phyloP scores from a whole-genome alignment of 2,329 filamentous ascomycete genomes.

The Hypoxylon sp. region DNA sequence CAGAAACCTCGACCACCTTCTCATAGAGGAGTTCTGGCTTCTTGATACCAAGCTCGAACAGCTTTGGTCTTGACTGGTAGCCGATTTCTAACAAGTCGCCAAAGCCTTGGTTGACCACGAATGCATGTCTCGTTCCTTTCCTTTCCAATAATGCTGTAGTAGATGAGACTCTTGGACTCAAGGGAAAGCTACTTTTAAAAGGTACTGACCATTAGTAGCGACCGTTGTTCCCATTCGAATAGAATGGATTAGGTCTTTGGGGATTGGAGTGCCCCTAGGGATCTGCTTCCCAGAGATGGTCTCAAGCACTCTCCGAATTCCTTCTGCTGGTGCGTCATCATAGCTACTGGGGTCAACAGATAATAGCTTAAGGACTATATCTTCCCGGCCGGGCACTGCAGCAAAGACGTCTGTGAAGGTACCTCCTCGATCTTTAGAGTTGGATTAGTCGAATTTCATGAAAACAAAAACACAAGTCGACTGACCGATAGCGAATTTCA shows the following conservation, averaged over 20 bases:
- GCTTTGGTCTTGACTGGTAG: slow-evolving; percentile 47
- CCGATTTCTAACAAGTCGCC: slow-evolving; percentile 45
- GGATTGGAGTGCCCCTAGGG: slow-evolving; percentile 55
- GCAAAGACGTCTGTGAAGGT: slow-evolving; percentile 48
- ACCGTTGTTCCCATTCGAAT: slow-evolving; percentile 46
- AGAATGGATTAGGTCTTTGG: slow-evolving; percentile 54
- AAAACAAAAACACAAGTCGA: slow-evolving; percentile 3
- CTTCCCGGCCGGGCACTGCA: slow-evolving; percentile 74
- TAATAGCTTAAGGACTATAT: slow-evolving; percentile 80
- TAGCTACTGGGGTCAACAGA: slow-evolving; percentile 81
- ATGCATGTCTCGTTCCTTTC: slow-evolving; percentile 79
- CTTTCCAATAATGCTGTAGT: slow-evolving; percentile 68
- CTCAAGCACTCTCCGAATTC: slow-evolving; percentile 76
- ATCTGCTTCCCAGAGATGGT: slow-evolving; percentile 72
- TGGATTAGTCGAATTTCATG: slow-evolving; percentile 24
- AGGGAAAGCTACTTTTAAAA: slow-evolving; percentile 49
- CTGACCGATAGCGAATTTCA: slow-evolving; percentile 45
- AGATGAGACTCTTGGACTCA: slow-evolving; percentile 81
- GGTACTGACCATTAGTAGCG: slow-evolving; percentile 40
- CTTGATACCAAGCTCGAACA: slow-evolving; percentile 46
- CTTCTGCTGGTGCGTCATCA: slow-evolving; percentile 78
- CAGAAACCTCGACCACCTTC: slow-evolving; percentile 45
- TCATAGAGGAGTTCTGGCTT: slow-evolving; percentile 46
- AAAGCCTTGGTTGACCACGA: slow-evolving; percentile 76
- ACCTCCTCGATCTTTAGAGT: slow-evolving; percentile 40